phyloP scores from a whole-genome alignment of 202 grass and related monocot species.

The Dendrocalamus latiflorus region DNA sequence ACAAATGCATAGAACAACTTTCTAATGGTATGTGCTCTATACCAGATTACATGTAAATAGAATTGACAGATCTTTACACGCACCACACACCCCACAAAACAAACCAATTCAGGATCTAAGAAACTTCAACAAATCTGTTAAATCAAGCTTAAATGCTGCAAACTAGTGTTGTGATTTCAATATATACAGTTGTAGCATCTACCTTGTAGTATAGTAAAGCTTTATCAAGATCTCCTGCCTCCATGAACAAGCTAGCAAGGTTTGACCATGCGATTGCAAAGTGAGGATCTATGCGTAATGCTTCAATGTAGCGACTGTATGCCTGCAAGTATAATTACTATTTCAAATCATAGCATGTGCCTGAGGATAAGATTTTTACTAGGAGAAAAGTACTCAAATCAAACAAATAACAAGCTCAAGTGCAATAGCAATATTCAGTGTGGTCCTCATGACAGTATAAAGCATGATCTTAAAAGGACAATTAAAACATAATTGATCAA shows the following conservation, averaged over 20 bases:
- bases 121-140: background rate
- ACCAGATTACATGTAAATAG: background rate
- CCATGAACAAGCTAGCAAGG: slow-evolving; percentile 86
- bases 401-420: too few relatives aligned
- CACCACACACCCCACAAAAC: background rate
- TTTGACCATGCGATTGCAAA: slow-evolving; percentile 98
- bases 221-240: slow-evolving; percentile 70
- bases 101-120: background rate
- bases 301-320: slow-evolving; percentile 74
- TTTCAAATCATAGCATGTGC: background rate
- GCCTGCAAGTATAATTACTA: slow-evolving; percentile 43
- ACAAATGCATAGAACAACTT: background rate
- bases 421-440: background rate
- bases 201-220: slow-evolving; percentile 90
- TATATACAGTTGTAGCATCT: background rate
- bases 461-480: background rate
- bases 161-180: background rate
- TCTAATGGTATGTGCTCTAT: background rate
- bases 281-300: slow-evolving; percentile 64
- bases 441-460: background rate
- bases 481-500: background rate
- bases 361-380: background rate
- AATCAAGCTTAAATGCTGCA: background rate
- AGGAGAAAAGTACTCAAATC: background rate
- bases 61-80: background rate